Conservation (phyloP, 2,329 filamentous ascomycete genomes). For the Rhytidhysteron rufulum region DNA sequence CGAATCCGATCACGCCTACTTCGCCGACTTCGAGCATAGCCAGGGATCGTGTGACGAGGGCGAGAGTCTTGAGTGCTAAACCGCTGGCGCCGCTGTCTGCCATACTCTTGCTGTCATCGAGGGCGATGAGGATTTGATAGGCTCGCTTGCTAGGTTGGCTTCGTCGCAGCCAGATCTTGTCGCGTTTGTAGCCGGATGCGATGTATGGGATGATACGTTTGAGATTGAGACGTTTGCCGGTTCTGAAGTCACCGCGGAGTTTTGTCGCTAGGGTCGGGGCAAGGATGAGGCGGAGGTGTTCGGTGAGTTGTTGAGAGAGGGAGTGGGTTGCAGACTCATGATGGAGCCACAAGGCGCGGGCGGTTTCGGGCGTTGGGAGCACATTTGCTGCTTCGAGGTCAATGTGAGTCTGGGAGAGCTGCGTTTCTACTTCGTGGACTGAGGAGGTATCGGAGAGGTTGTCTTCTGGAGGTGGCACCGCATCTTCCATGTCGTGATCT, state of each 20-base stretch:
- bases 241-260: constrained; percentile 92
- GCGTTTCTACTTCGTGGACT: constrained; percentile 47
- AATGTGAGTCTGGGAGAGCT: constrained; percentile 72
- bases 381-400: constrained; percentile 17
- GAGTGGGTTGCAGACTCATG: constrained; percentile 82
- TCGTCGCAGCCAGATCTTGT: constrained; percentile 99
- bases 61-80: constrained; percentile 89
- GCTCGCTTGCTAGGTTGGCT: constrained; percentile 86
- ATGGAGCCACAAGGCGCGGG: constrained; percentile 75
- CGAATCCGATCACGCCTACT: constrained; percentile 88
- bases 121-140: constrained; percentile 96
- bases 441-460: constrained; percentile 29
- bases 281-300: constrained; percentile 92
- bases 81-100: constrained; percentile 71
- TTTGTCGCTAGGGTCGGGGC: constrained; percentile 93
- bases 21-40: constrained; percentile 93
- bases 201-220: constrained; percentile 99
- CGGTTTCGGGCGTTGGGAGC: constrained; percentile 49
- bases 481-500: constrained; percentile 39
- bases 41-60: constrained; percentile 81
- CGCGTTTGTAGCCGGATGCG: constrained; percentile 93
- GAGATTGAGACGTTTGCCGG: constrained; percentile 96
- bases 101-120: constrained; percentile 96
- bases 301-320: constrained; percentile 83
- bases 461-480: constrained; percentile 32